Evolutionary conservation across 2,329 filamentous ascomycete species (phyloP).

Genomic region (Venturia effusa): DNA sequence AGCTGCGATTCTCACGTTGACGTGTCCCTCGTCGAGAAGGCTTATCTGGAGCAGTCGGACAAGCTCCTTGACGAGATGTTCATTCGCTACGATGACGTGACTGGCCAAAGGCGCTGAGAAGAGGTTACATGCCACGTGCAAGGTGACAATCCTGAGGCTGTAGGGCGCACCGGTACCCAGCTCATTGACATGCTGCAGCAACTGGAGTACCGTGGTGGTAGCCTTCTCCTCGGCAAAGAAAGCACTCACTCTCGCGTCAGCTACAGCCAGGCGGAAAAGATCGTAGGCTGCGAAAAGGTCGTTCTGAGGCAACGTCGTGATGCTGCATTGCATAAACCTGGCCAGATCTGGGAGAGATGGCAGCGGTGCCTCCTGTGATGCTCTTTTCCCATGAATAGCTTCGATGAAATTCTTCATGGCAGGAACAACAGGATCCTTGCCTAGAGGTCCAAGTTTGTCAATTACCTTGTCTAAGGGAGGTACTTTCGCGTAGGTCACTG

Average conservation of each 20-base stretch:
- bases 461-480: constrained; percentile 76
- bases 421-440: constrained; percentile 49
- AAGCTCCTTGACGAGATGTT: constrained; percentile 31
- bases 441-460: constrained; percentile 59
- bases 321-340: constrained; percentile 45
- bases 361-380: constrained; percentile 48
- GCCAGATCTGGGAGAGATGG: constrained; percentile 60
- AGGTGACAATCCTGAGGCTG: constrained; percentile 67
- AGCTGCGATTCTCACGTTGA: constrained; percentile 67
- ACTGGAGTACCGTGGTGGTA: constrained; percentile 43
- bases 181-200: constrained; percentile 50
- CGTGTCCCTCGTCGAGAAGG: constrained; percentile 65
- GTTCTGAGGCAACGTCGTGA: constrained; percentile 48
- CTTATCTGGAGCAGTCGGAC: constrained; percentile 65
- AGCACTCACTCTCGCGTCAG: constrained; percentile 67
- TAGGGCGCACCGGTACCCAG: constrained; percentile 56
- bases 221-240: constrained; percentile 67
- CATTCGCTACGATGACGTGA: constrained; percentile 41
- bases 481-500: constrained; percentile 66
- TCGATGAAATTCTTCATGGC: constrained; percentile 63
- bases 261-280: constrained; percentile 65
- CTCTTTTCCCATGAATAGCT: constrained; percentile 43
- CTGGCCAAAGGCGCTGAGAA: constrained; percentile 67
- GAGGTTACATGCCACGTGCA: constrained; percentile 77
- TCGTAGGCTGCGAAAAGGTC: constrained; percentile 75